Conservation (phyloP, 1,284 basidiomycete species). For the Cryptococcus deneoformans region DNA sequence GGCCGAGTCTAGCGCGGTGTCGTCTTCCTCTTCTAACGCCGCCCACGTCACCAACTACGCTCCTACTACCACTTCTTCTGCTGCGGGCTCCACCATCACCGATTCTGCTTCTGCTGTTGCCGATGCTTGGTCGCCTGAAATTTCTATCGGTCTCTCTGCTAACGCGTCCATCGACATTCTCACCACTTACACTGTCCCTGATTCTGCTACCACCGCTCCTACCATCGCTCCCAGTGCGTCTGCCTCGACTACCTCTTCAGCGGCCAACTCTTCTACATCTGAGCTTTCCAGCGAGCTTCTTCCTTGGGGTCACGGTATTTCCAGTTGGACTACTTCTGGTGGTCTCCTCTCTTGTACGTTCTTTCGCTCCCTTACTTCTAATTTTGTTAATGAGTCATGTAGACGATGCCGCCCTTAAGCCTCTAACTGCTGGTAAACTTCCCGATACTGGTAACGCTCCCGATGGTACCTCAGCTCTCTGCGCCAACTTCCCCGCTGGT, state of each 20-base stretch:
- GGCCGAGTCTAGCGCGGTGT: not conserved
- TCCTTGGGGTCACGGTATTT: constrained; percentile 16
- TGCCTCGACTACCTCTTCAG: not conserved
- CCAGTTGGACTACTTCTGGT: constrained; percentile 15
- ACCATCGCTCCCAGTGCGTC: not conserved
- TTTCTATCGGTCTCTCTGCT: not conserved
- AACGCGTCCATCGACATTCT: not conserved
- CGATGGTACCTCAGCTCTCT: constrained; percentile 36
- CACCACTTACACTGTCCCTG: not conserved
- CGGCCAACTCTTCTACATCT: constrained; percentile 3
- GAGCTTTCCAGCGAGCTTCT: constrained; percentile 9
- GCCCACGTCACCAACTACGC: not conserved
- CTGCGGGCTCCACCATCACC: not conserved
- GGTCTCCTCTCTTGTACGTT: constrained; percentile 9
- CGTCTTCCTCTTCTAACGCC: not conserved
- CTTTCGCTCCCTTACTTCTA: too few relatives aligned
- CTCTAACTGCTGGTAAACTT: constrained; percentile 35
- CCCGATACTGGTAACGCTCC: constrained; percentile 28
- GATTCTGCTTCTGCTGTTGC: not conserved
- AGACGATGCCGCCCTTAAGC: constrained; percentile 35
- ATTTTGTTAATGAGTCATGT: not conserved
- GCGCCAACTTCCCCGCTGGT: constrained; percentile 37
- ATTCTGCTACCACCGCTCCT: not conserved
- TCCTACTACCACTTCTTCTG: not conserved
- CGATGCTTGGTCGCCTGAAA: not conserved